Percentiles rank a stretch among this genome's conserved stretches.
Evolutionary conservation across 2,329 filamentous ascomycete genomes (phyloP).

Genomic region (Calonectria hongkongensis): DNA sequence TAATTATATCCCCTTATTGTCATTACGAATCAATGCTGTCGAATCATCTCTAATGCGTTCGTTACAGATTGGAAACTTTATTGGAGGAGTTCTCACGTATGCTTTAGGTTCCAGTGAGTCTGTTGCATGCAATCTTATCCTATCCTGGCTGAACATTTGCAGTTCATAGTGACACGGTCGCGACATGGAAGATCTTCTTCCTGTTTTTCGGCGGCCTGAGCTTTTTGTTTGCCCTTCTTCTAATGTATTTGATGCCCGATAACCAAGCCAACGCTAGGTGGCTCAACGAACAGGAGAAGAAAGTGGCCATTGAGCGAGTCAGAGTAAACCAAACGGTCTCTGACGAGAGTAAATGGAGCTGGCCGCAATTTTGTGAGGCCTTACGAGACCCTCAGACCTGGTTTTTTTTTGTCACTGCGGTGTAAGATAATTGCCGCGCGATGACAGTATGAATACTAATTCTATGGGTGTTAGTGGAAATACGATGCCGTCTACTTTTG

Average conservation of each 20-base stretch:
- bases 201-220: slow-evolving; percentile 31
- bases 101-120: slow-evolving; percentile 29
- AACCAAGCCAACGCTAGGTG: slow-evolving; percentile 34
- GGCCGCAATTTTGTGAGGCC: slow-evolving; percentile 41
- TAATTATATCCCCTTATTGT: neutral
- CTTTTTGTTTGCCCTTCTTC: slow-evolving; percentile 23
- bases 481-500: slow-evolving; percentile 35
- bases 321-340: slow-evolving; percentile 38
- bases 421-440: neutral
- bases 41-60: neutral
- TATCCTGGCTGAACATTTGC: neutral
- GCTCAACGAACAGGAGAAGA: slow-evolving; percentile 38
- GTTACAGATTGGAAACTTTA: slow-evolving; percentile 30
- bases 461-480: slow-evolving; percentile 6
- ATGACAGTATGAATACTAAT: neutral
- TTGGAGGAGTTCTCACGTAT: slow-evolving; percentile 32
- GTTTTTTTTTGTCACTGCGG: slow-evolving; percentile 31
- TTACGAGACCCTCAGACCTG: slow-evolving; percentile 31
- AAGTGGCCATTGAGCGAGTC: slow-evolving; percentile 41
- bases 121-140: too few species aligned
- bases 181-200: slow-evolving; percentile 39
- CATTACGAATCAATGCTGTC: neutral
- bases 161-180: slow-evolving; percentile 17
- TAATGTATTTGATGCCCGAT: slow-evolving; percentile 35
- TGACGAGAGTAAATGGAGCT: slow-evolving; percentile 38